A percentile compares a stretch with the other conserved stretches of the same genome.
phyloP scores from a whole-genome alignment of 1,284 basidiomycete species.

The Porodaedalea pini region DNA sequence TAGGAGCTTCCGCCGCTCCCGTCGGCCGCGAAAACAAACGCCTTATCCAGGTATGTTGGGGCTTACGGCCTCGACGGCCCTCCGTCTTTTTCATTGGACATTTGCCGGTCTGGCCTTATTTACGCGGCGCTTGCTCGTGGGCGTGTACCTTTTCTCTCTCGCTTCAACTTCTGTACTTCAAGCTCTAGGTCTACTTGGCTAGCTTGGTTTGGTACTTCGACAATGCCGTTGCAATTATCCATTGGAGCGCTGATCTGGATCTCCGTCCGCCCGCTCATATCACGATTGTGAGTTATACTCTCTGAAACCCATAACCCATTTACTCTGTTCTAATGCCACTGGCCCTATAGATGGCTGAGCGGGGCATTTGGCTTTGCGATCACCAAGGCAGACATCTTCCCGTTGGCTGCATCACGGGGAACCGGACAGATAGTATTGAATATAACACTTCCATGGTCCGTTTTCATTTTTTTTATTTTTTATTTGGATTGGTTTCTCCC shows the following conservation, averaged over 20 bases:
- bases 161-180: background rate
- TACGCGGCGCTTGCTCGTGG: background rate
- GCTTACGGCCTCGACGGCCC: background rate
- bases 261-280: conserved; percentile 54
- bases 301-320: too few relatives aligned
- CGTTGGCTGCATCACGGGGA: conserved; percentile 53
- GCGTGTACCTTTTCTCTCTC: background rate
- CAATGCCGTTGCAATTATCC: conserved; percentile 27
- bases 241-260: conserved; percentile 51
- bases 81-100: background rate
- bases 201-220: conserved; percentile 8
- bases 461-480: background rate
- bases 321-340: background rate
- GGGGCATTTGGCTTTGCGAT: conserved; percentile 52
- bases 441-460: conserved; percentile 15
- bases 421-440: conserved; percentile 58
- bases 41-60: background rate
- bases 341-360: conserved; percentile 8
- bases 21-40: conserved; percentile 1
- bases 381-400: conserved; percentile 60
- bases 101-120: background rate
- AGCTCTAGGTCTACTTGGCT: background rate
- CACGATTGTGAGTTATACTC: conserved; percentile 41
- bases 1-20: background rate
- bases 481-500: background rate